Evolutionary conservation across 2,329 filamentous ascomycete genomes (phyloP).

Genomic region (Fusarium ambrosium): DNA sequence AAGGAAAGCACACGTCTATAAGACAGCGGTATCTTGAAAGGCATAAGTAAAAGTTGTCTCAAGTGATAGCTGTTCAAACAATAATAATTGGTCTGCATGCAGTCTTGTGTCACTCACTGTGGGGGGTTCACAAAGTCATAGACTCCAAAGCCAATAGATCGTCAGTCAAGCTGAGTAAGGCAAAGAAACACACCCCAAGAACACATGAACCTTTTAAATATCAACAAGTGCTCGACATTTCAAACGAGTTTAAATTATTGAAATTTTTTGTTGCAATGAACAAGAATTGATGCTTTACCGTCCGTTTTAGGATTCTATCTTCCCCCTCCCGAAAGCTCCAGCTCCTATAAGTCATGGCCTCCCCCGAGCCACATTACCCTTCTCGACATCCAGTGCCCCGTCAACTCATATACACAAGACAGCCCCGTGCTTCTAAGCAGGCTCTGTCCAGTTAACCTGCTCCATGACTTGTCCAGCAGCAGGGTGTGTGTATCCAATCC

Average conservation of each 20-base stretch:
- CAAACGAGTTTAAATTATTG: slow-evolving; percentile 10
- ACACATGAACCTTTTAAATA: background rate
- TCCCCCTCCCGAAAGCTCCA: slow-evolving; percentile 33
- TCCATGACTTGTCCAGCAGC: slow-evolving; percentile 81
- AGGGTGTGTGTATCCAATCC: slow-evolving; percentile 83
- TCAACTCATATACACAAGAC: slow-evolving; percentile 14
- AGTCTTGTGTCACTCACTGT: slow-evolving; percentile 15
- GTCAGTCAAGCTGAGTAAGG: slow-evolving; percentile 30
- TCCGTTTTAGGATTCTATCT: slow-evolving; percentile 47
- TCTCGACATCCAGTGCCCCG: slow-evolving; percentile 17
- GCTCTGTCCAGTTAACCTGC: slow-evolving; percentile 97
- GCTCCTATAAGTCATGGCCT: slow-evolving; percentile 28
- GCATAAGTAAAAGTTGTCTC: slow-evolving; percentile 3
- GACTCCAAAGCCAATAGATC: background rate
- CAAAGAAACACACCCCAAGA: background rate
- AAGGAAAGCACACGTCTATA: background rate
- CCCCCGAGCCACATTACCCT: slow-evolving; percentile 35
- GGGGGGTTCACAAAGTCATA: slow-evolving; percentile 22
- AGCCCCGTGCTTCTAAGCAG: slow-evolving; percentile 56
- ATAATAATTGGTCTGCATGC: background rate
- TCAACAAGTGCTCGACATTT: background rate
- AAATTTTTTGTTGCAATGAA: slow-evolving; percentile 26
- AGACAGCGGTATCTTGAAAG: background rate
- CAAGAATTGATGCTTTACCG: slow-evolving; percentile 35
- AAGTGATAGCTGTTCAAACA: background rate